A percentile compares a stretch with the other conserved stretches of the same genome.
These are phyloP conservation scores for Nannochloris sp. DNA, from an alignment of 139 green algal species.

Conservation along the genomic window DNA sequence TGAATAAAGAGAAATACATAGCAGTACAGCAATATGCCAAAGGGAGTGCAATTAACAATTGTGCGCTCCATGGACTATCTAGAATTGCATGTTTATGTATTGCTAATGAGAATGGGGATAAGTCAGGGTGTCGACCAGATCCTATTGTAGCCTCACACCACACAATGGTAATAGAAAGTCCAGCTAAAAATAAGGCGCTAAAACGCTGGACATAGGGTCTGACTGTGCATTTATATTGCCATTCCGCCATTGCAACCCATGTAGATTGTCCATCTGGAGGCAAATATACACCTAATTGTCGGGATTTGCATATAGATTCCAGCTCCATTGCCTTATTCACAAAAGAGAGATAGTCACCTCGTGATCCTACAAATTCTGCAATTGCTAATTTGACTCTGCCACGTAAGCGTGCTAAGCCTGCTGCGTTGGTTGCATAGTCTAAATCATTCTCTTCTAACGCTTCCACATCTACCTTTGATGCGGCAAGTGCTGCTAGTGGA, in stretches of 20 bases:
- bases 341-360: slow-evolving; percentile 27
- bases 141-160: slow-evolving; percentile 85
- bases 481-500: slow-evolving; percentile 1
- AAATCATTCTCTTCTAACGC: slow-evolving; percentile 25
- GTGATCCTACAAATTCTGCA: slow-evolving; percentile 25
- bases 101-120: slow-evolving; percentile 65
- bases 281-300: slow-evolving; percentile 16
- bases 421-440: slow-evolving; percentile 20
- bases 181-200: slow-evolving; percentile 32
- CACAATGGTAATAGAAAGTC: slow-evolving; percentile 56
- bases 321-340: slow-evolving; percentile 44
- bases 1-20: slow-evolving; percentile 89
- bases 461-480: slow-evolving; percentile 19
- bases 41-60: slow-evolving; percentile 47
- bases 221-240: slow-evolving; percentile 31
- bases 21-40: slow-evolving; percentile 83
- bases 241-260: background rate
- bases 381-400: slow-evolving; percentile 25
- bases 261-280: background rate
- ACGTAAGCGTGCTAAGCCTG: slow-evolving; percentile 38
- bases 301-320: slow-evolving; percentile 44
- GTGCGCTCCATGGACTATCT: slow-evolving; percentile 21
- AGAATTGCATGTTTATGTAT: slow-evolving; percentile 13
- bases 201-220: slow-evolving; percentile 38
- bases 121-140: slow-evolving; percentile 50